Conservation (phyloP, 352 stramenopile genomes). For the Phytophthora constricta region DNA sequence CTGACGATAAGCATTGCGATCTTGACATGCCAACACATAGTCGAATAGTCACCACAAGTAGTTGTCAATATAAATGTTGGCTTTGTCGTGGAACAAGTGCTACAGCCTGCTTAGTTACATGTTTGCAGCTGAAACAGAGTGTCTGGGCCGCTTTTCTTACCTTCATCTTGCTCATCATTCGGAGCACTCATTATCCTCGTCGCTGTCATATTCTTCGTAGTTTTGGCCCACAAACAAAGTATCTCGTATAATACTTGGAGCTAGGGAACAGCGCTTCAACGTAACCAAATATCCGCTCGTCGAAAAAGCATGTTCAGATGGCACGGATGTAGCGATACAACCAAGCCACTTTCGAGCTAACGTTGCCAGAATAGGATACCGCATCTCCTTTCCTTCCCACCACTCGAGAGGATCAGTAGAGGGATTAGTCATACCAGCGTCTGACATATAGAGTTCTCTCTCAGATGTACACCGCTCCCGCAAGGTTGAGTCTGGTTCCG, state of each 20-base stretch:
- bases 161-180: not conserved
- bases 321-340: not conserved
- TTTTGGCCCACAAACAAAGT: not conserved
- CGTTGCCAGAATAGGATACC: not conserved
- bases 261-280: not conserved
- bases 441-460: not conserved
- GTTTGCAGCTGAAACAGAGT: too few species aligned
- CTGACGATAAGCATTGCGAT: too few species aligned
- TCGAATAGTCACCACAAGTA: too few species aligned
- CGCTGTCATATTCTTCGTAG: not conserved
- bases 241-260: not conserved
- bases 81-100: too few species aligned
- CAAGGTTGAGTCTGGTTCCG: not conserved
- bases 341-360: conserved; percentile 5
- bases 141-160: not conserved
- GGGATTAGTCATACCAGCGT: not conserved
- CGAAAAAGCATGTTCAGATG: not conserved
- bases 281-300: not conserved
- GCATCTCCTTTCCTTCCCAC: not conserved
- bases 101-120: not conserved
- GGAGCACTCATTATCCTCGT: not conserved
- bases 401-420: not conserved
- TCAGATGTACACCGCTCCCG: too few species aligned
- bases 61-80: too few species aligned
- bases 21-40: too few species aligned